Evolutionary conservation across 805 yeast genomes (phyloP).

Genomic region (Lipomyces sp.): DNA sequence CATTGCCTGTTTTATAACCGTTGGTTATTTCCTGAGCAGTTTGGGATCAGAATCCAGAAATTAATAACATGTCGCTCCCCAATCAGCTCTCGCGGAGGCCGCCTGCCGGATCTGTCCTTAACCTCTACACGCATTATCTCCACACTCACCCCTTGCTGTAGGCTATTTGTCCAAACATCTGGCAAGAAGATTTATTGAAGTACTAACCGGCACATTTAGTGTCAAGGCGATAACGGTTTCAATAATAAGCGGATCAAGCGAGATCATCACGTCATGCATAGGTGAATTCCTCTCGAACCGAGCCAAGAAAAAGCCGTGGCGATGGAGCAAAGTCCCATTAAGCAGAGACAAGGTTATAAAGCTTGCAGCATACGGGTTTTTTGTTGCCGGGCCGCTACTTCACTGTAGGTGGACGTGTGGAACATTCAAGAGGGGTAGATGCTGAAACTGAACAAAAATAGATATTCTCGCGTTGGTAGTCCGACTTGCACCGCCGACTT

Average conservation of each 20-base stretch:
- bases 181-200: background rate
- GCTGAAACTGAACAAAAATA: background rate
- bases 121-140: background rate
- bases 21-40: background rate
- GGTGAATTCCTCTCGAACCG: slow-evolving; percentile 10
- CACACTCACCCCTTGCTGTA: slow-evolving; percentile 10
- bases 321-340: slow-evolving; percentile 15
- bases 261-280: slow-evolving; percentile 14
- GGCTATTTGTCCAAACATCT: background rate
- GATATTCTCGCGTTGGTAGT: slow-evolving; percentile 8
- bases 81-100: background rate
- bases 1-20: background rate
- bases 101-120: background rate
- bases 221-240: slow-evolving; percentile 14
- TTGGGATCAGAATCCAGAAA: background rate
- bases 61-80: background rate
- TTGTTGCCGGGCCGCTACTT: slow-evolving; percentile 21
- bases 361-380: slow-evolving; percentile 16
- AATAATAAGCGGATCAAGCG: slow-evolving; percentile 12
- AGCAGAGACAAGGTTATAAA: slow-evolving; percentile 1
- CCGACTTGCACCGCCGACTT: slow-evolving; percentile 8
- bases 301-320: background rate
- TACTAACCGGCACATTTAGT: slow-evolving; percentile 1
- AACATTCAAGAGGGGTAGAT: background rate
- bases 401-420: slow-evolving; percentile 14